Evolutionary conservation across 805 yeast species (phyloP).

Genomic region (Cyberlindnera amylophila): DNA sequence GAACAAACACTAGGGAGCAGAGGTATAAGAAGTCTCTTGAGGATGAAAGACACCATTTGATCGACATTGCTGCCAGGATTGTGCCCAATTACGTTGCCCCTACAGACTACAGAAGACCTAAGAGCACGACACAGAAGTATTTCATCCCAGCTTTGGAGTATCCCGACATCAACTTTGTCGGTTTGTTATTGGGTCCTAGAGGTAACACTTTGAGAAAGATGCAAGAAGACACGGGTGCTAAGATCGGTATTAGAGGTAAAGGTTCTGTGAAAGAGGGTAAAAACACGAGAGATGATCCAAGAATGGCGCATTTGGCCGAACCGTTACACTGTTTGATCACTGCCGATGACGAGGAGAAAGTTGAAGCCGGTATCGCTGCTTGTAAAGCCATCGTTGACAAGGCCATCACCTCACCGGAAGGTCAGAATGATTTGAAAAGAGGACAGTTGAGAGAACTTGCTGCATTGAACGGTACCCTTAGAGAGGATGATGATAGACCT

Average conservation of each 20-base stretch:
- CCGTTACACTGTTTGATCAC: conserved; percentile 86
- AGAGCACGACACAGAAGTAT: conserved; percentile 73
- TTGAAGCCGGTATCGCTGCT: conserved; percentile 68
- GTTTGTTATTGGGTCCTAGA: conserved; percentile 89
- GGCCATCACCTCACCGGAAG: conserved; percentile 87
- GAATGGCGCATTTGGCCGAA: conserved; percentile 52
- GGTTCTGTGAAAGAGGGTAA: conserved; percentile 96
- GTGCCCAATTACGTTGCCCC: conserved; percentile 84
- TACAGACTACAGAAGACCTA: conserved; percentile 64
- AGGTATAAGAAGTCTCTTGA: conserved; percentile 61
- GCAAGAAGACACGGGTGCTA: conserved; percentile 84
- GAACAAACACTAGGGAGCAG: conserved; percentile 79
- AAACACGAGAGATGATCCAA: conserved; percentile 41
- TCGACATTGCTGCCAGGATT: conserved; percentile 67
- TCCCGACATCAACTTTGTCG: conserved; percentile 92
- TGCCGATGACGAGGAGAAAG: conserved; percentile 75
- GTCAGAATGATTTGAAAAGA: conserved; percentile 87
- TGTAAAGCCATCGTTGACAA: conserved; percentile 74
- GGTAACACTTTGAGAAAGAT: conserved; percentile 82
- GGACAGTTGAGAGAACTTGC: conserved; percentile 92
- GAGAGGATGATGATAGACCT: conserved; percentile 68
- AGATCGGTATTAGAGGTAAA: conserved; percentile 86
- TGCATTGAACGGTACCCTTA: conserved; percentile 85
- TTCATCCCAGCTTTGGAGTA: conserved; percentile 81
- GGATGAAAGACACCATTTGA: conserved; percentile 72